Evolutionary conservation across 345 rosid species (phyloP).

Genomic region (Boechera stricta): DNA sequence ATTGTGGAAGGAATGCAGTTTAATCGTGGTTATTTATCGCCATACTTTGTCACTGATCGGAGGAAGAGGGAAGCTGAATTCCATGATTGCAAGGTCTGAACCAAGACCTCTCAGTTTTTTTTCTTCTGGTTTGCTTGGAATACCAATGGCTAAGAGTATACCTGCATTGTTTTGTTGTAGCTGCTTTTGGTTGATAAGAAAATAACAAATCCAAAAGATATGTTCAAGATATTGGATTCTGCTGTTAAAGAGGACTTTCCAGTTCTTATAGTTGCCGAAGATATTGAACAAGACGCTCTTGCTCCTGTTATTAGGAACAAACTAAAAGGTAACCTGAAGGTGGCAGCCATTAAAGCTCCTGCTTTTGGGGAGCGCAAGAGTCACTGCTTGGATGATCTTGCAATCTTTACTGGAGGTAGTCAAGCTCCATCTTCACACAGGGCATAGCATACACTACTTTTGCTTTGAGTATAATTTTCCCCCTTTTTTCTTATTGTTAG

Average conservation of each 20-base stretch:
- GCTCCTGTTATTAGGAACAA: constrained; percentile 87
- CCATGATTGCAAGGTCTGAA: constrained; percentile 77
- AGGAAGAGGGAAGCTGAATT: constrained; percentile 70
- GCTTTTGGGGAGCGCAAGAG: constrained; percentile 90
- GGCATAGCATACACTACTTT: background rate
- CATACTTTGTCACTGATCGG: constrained; percentile 78
- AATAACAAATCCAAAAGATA: constrained; percentile 75
- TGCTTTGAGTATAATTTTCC: background rate
- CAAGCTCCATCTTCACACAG: background rate
- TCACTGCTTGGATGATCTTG: constrained; percentile 88
- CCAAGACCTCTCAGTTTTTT: background rate
- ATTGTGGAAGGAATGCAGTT: constrained; percentile 94
- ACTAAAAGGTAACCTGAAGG: constrained; percentile 77
- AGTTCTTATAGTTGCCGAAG: constrained; percentile 80
- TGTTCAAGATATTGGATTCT: constrained; percentile 82
- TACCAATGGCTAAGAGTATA: constrained; percentile 44
- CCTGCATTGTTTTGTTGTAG: constrained; percentile 54
- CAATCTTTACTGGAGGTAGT: constrained; percentile 91
- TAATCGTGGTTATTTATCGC: constrained; percentile 83
- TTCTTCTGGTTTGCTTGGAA: constrained; percentile 30
- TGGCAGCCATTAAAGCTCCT: constrained; percentile 89
- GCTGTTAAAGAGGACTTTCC: constrained; percentile 90
- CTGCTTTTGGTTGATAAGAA: constrained; percentile 87
- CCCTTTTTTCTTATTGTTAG: background rate
- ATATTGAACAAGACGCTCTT: constrained; percentile 76